phyloP scores from a whole-genome alignment of 164 flowering plant species.

The Warburgia ugandensis region DNA sequence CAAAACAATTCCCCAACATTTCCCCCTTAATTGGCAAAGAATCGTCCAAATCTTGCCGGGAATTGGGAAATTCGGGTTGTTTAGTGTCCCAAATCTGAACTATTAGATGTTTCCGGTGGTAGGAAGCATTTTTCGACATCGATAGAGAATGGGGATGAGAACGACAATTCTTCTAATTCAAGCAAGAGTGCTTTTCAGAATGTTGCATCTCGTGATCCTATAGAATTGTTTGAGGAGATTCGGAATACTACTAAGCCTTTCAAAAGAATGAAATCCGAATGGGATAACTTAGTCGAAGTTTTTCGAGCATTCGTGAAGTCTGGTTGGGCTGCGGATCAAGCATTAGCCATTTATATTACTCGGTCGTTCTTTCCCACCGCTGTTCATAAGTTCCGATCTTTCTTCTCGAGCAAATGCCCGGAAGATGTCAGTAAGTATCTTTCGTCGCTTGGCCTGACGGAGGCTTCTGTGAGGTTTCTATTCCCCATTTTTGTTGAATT shows the following conservation, averaged over 20 bases:
- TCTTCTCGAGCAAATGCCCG: constrained; percentile 46
- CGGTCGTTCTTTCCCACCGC: constrained; percentile 71
- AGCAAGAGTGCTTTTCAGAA: not conserved
- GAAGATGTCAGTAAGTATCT: constrained; percentile 40
- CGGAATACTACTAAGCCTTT: constrained; percentile 17
- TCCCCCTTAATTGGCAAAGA: too few species aligned
- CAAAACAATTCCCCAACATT: too few species aligned
- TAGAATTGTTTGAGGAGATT: constrained; percentile 48
- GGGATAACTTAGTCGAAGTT: constrained; percentile 38
- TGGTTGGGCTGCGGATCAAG: constrained; percentile 80
- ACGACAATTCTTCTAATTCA: not conserved
- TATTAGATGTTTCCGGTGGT: too few species aligned
- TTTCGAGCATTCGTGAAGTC: constrained; percentile 44
- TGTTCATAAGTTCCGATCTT: constrained; percentile 38
- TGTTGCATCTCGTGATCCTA: constrained; percentile 44
- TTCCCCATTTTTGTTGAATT: constrained; percentile 83
- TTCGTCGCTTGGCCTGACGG: constrained; percentile 48
- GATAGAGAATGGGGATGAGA: constrained; percentile 5
- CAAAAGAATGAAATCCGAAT: constrained; percentile 27
- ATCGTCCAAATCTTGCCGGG: not conserved
- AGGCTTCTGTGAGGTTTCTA: constrained; percentile 48
- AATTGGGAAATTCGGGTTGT: too few species aligned
- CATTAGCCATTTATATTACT: constrained; percentile 78
- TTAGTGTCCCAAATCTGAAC: too few species aligned
- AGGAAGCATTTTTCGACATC: too few species aligned